Conservation (phyloP, 208 protist species). For the Blechomonas ayalai region DNA sequence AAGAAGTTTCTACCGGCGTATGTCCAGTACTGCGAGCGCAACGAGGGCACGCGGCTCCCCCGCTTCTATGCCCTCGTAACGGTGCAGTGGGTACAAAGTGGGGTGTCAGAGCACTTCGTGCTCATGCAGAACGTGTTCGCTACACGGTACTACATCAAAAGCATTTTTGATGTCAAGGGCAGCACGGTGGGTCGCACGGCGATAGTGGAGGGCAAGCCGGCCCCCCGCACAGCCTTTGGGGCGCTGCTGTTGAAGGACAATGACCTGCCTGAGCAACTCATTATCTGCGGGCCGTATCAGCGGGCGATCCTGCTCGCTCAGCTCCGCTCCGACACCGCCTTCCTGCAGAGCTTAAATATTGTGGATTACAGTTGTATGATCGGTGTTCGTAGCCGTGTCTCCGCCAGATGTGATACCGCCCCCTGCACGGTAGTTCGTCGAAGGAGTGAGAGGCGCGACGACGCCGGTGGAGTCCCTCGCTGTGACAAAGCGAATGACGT, state of each 20-base stretch:
- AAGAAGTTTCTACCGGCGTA: conserved; percentile 63
- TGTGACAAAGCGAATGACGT: not conserved
- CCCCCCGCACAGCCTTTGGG: conserved; percentile 65
- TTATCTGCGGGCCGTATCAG: conserved; percentile 73
- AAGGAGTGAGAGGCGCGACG: conserved; percentile 7
- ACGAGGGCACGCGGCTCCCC: conserved; percentile 78
- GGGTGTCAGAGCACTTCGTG: conserved; percentile 64
- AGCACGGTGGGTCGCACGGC: conserved; percentile 73
- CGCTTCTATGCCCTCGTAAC: conserved; percentile 80
- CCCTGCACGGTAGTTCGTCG: conserved; percentile 48
- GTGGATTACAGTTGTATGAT: conserved; percentile 92
- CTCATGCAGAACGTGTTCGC: conserved; percentile 92
- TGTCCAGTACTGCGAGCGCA: conserved; percentile 70
- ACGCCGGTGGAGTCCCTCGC: conserved; percentile 5
- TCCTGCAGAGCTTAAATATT: conserved; percentile 71
- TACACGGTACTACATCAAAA: conserved; percentile 84
- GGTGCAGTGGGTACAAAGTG: conserved; percentile 47
- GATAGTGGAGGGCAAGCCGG: conserved; percentile 31
- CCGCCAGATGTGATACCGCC: conserved; percentile 48
- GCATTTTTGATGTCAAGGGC: conserved; percentile 90
- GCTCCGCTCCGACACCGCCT: conserved; percentile 73
- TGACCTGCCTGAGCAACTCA: conserved; percentile 73
- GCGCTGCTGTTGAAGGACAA: conserved; percentile 86
- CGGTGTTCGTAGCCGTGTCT: conserved; percentile 81
- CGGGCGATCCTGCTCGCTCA: conserved; percentile 78